Evolutionary conservation across 306 rosid genomes (phyloP).

Genomic region (Hippophae rhamnoides): DNA sequence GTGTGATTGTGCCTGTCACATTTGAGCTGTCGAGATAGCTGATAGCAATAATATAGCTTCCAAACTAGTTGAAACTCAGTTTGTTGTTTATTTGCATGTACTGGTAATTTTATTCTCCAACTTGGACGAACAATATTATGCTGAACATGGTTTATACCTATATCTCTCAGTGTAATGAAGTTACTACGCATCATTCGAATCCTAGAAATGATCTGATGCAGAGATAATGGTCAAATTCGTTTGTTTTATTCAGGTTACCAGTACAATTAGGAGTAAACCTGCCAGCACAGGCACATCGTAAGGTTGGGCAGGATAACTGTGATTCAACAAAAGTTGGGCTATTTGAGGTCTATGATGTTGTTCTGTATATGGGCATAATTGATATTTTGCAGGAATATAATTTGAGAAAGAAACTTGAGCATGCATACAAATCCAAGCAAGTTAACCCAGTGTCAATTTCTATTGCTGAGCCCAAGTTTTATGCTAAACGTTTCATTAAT

Average conservation of each 20-base stretch:
- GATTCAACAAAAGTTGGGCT: constrained; percentile 56
- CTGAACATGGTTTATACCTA: too few relatives aligned
- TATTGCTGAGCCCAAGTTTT: constrained; percentile 54
- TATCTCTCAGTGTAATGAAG: too few relatives aligned
- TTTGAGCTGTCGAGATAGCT: too few relatives aligned
- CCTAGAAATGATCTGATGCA: too few relatives aligned
- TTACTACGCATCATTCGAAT: too few relatives aligned
- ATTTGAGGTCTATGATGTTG: constrained; percentile 76
- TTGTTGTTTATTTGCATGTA: too few relatives aligned
- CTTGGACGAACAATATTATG: too few relatives aligned
- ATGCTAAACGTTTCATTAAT: constrained; percentile 66
- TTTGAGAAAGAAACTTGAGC: constrained; percentile 63
- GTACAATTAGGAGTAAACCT: constrained; percentile 96
- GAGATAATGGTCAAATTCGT: background rate
- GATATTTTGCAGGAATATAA: constrained; percentile 84
- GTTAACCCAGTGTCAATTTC: constrained; percentile 54
- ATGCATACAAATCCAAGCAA: constrained; percentile 45
- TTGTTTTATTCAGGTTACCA: constrained; percentile 41
- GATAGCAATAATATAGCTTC: too few relatives aligned
- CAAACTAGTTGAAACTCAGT: too few relatives aligned
- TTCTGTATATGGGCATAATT: constrained; percentile 85
- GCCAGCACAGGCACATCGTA: constrained; percentile 76
- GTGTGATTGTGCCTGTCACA: too few relatives aligned
- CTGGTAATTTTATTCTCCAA: too few relatives aligned
- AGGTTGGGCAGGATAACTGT: constrained; percentile 32